Base-by-base conservation (phyloP, 768 basidiomycete genomes). In the Trametes gibbosa region DNA sequence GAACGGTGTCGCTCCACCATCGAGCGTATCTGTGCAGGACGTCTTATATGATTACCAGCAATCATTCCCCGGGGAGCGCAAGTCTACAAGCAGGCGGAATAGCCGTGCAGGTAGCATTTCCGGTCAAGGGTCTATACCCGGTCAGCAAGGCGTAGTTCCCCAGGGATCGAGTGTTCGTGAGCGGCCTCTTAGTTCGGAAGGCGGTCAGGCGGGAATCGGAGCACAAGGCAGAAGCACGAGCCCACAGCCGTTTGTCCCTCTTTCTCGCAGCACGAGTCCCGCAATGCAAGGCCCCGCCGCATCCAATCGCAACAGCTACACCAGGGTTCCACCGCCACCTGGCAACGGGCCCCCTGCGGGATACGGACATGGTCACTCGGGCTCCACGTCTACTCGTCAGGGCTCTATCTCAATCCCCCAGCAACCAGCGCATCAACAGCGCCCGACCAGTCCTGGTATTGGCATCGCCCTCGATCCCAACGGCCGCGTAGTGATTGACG, bases 21-120 rank as follows among this genome's bases (percentile, higher is more conserved):
- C 79, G 1, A 70, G 77, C 40, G 79, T 84, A n/a, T 77, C 82
- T 0, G 84, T 92, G 17, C 86, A 90, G 56, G 83, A 85, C n/a
- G 85, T 93, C 8, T 72, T 93, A 16, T 77, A 78, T 0, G 81
- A 85, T 63, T 98, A 98, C 68, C 83, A 87, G 25, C 92, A 94
- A 66, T 83, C 87, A 1, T 82, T 98, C 69, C 95, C 95, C 7
- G 95, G 93, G 3, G 95, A 97, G 70, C 76, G 82, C 50, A 85
- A 82, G 72, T 77, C 80, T 8, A 75, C 83, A 24, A 85, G 82
- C 67, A 75, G 83, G 45, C 77, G 78, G 50, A 81, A 78, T 63
- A 88, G 82, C 58, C 67, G 63, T 41, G 66, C 61, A 43, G 66
- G 65, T 68, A 75, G 63, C 71, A 57, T 59, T 59, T 65, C 47